Evolutionary conservation across 768 basidiomycete genomes (phyloP).

Genomic region (Lactarius sanguifluus): DNA sequence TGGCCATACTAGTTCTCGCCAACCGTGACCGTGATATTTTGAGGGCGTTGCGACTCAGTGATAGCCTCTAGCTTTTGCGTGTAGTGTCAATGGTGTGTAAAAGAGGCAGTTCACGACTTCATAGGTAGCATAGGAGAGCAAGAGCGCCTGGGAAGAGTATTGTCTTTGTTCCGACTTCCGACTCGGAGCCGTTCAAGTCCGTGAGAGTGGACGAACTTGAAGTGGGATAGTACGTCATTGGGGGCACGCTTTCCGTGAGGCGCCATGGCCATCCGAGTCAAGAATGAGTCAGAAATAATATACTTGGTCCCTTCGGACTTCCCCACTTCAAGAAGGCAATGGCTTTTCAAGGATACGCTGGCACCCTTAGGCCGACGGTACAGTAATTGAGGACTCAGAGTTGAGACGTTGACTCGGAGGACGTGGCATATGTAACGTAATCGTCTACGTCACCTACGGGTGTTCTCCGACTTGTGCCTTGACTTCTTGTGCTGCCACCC

Average conservation of each 20-base stretch:
- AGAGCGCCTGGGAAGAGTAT: background rate
- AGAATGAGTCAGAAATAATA: no score
- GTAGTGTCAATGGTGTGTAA: background rate
- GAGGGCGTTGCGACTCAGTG: background rate
- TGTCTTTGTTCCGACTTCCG: background rate
- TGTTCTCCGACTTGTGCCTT: no score
- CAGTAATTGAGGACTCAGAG: no score
- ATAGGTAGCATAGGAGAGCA: background rate
- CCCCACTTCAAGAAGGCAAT: no score
- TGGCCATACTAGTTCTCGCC: background rate
- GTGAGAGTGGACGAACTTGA: background rate
- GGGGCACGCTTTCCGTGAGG: background rate
- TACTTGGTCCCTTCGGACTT: no score
- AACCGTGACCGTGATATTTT: background rate
- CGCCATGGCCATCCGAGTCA: background rate
- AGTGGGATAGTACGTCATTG: no score
- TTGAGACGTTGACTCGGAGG: no score
- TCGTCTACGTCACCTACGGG: no score
- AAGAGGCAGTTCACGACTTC: background rate
- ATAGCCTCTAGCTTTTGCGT: background rate
- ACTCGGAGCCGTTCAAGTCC: background rate
- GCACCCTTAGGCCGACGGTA: no score
- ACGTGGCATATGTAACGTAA: no score
- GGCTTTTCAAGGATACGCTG: no score
- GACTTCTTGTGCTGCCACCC: no score